Base-by-base conservation (phyloP, 805 yeast genomes). In the Pichia gijzeniarum region DNA sequence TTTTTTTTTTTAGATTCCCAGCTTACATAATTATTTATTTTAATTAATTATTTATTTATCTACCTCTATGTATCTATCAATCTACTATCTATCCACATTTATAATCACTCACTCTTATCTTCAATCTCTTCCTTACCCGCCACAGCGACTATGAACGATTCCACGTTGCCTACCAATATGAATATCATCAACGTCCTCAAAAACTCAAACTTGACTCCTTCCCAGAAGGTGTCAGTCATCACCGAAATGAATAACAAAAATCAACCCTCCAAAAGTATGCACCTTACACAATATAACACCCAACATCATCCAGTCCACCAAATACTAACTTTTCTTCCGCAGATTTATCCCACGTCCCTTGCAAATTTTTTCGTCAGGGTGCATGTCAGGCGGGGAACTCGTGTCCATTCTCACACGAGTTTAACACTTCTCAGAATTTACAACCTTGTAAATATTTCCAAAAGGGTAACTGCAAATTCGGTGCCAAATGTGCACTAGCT, bases 381-480 rank as follows among this genome's bases (percentile, higher is more conserved):
- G 79, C 85, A 16, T 91, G 99, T 63, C 97, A 90, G 64, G 98
- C 98, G 1, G 98, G 98, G 12, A 72, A 70, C 42, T 72, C 91
- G 1, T 91, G 99, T 63, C 96, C 96, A 1, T 91, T 91, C 61
- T 81, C 93, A 30, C 99, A 91, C 62, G 73, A 83, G 39, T 59
- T 77, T 42, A 85, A 82, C 45, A 70, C 75, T 5, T 61, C 72
- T n/a, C 65, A 69, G 31, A 80, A 75, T 40, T 64, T 72, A 38
- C 69, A 74, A 36, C 87, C 90, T 6, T 91, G 99, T 72, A 90
- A 89, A 70, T 91, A 90, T 65, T 91, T 87, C 63, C 93, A 85
- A 58, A 86, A 86, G 67, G 98, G 98, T n/a, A 88, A 89, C 60
- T 91, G 99, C 66, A 89, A 89, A 66, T 91, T 91, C 64, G 99